Evolutionary conservation across 2,329 filamentous ascomycete genomes (phyloP), one percentile per base, ranked within the genome.

Genomic region (Cercospora sojina): DNA sequence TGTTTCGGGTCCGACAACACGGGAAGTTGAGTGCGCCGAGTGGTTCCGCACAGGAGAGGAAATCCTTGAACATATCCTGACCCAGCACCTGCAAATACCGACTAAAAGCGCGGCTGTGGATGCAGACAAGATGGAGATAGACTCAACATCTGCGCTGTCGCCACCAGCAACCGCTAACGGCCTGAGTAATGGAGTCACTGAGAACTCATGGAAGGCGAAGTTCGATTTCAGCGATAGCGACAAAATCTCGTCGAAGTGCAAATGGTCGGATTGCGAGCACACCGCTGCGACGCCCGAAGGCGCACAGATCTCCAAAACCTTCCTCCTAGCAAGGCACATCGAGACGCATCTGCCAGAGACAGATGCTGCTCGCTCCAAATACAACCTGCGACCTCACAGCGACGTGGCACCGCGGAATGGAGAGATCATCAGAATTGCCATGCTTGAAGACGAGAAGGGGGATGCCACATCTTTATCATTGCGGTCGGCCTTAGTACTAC

Each of bases 401-500:
- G 38, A 59, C 41, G 23, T 56, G 12, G 73, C 23, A 72, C 58
- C 58, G 12, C 29, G 62, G 20, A 55, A 62, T 6, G 59, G 58
- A 29, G 70, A 72, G 20, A 60, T 64, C n/a, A 69, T 69, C 32
- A 81, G 79, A 70, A 78, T 80, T 70, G 82, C 82, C 59, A 83
- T 83, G n/a, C 76, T 79, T 0, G 78, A 79, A 13, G 83, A 85
- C 68, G 83, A 85, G 70, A 75, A 76, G 4, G 76, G 75, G 29
- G 82, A 92, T 74, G 89, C 91, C 2, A 90, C 89, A 0, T 91
- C 91, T 5, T 88, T 94, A 38, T 90, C 91, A n/a, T 83, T 94
- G 6, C 91, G 90, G 63, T 90, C 90, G 2, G 88, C 90, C 13
- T 83, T 94, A 29, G 90, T 95, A 38, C 83, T 95, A 55, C 86